Base-by-base conservation (phyloP, 1,139 yeast species). In the Yamadazyma conglobata region DNA sequence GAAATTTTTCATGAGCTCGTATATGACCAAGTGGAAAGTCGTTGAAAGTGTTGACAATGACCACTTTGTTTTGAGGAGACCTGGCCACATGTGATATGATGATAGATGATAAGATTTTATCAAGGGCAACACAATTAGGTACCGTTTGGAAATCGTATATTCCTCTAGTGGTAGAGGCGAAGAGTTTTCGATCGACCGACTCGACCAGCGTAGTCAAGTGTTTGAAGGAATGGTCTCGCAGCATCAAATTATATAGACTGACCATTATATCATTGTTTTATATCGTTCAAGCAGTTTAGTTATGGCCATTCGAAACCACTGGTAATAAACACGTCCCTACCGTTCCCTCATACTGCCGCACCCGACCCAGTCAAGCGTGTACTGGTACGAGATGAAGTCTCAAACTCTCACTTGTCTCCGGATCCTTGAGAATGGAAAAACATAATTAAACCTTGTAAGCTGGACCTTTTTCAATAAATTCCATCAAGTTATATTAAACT, bases 61-160 rank as follows among this genome's bases (percentile, higher is more conserved):
- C 43, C 12, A 60, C 62, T 32, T 24, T 39, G 35, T 18, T 37
- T 31, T 16, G 37, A 29, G 4, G 28, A 15, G 30, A 19, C 9
- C 25, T 15, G 10, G 13, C 5, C 24, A 67, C 45, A 38, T 67
- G 70, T 10, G 60, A 53, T 4, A 47, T 42, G 4, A 66, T 44
- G 8, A 63, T 32, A 5, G 53, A 44, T 5, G 47, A 41, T 7
- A 52, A 34, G 14, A 62, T 44, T 5, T 47, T 39, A 30, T 50
- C 44, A 35, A 51, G 40, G 1, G 55, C 58, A 11, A 40, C 34
- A 37, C 56, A 50, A 7, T 56, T 54, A 0, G 73, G 70, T 4
- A 62, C 57, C 2, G 62, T 42, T 44, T 66, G 72, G 33, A 66
- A 48, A 39, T 67, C 72, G 38, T 54, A 56, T 5, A 65, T 48